Evolutionary conservation across 352 stramenopile genomes (phyloP), one percentile per base, ranked within the genome.

Genomic region (Globisporangium cederbergense): DNA sequence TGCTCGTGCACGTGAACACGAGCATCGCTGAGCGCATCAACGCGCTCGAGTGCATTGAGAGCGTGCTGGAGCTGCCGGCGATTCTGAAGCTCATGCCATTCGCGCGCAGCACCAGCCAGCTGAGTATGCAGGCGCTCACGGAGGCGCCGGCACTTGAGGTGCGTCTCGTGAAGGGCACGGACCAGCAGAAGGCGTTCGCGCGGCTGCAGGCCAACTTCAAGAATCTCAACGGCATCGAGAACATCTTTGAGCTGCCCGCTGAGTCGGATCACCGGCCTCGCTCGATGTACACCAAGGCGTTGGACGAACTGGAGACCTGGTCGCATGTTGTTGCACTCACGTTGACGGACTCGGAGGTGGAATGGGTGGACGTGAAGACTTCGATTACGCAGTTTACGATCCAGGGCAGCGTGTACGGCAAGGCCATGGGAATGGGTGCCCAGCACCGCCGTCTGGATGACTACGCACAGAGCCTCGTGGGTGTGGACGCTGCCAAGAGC

Each of bases 81-180:
- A 75, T 94, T 47, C 64, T 91, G 54, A 95, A 93, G 65, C 66
- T 95, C 20, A 75, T 87, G 70, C 86, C 86, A 11, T 88, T 95
- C 20, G 80, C 80, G 5, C 68, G 80, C 32, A 88, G 75, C 43
- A 67, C 75, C 47, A 65, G 65, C 11, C 77, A 88, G 40, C 51
- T 85, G 55, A 75, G 68, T 53, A 53, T 72, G 47, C n/a, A 74
- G 57, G 36, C 54, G n/a, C 72, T 70, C 2, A 47, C 68, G 2
- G 62, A 65, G 14, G 68, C 74, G 3, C 86, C 86, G 18, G 66
- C 72, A 8, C 76, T 93, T 73, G 83, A 90, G 59, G 78, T 94
- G 40, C 70, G 76, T 36, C 63, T 93, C 2, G 63, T 90, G 22
- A 64, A 79, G n/a, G 73, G 69, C 1, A 72, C 63, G 9, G 60